phyloP scores from a whole-genome alignment of 2,329 filamentous ascomycete species.

The Blumeria graminis region DNA sequence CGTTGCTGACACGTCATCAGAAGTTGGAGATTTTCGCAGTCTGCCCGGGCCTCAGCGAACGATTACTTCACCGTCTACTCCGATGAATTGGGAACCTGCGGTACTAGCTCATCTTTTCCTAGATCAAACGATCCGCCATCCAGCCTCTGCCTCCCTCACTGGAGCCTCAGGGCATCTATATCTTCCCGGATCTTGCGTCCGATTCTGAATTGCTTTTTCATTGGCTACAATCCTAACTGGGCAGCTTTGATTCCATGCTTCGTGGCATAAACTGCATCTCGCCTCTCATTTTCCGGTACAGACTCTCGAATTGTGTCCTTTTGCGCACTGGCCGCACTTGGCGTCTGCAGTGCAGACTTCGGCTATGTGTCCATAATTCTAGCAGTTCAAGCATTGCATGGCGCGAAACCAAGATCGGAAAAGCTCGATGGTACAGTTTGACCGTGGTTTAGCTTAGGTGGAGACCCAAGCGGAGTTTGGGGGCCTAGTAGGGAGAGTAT shows the following conservation, averaged over 20 bases:
- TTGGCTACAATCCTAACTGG: not conserved
- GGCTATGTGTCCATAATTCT: not conserved
- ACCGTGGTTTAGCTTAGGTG: too few relatives aligned
- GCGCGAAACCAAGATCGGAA: not conserved
- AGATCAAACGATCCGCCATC: not conserved
- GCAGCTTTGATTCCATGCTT: not conserved
- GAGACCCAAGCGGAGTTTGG: too few relatives aligned
- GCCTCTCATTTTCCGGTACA: not conserved
- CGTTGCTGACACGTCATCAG: too few relatives aligned
- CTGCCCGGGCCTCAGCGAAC: not conserved
- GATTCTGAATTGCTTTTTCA: not conserved
- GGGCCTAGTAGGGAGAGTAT: too few relatives aligned
- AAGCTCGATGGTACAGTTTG: too few relatives aligned
- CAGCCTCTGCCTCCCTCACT: not conserved
- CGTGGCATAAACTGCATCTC: not conserved
- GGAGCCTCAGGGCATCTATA: not conserved
- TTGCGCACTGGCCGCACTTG: not conserved
- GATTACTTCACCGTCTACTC: not conserved
- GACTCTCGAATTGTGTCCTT: not conserved
- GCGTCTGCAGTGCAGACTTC: not conserved
- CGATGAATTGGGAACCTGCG: not conserved
- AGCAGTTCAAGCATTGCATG: not conserved
- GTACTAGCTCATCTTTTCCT: not conserved
- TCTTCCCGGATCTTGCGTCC: not conserved
- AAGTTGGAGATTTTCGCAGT: not conserved